Percentiles rank a stretch among this genome's conserved stretches.
These are phyloP conservation scores for Ustilaginoidea virens DNA, from an alignment of 2,329 filamentous ascomycete species.

Conservation along the genomic window DNA sequence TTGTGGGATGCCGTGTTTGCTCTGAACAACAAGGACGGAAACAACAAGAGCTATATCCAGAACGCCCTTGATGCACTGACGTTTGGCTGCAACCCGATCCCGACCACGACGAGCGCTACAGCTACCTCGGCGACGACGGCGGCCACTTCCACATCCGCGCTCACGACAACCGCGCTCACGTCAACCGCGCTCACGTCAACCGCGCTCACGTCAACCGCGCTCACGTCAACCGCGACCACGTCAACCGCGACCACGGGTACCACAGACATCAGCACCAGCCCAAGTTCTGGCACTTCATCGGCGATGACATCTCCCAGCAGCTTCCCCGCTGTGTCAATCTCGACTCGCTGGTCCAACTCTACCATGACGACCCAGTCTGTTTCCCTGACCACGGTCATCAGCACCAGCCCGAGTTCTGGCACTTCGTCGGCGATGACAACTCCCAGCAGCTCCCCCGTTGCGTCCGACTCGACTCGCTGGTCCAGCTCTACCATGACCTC, in stretches of 20 bases:
- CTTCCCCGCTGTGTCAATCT: not conserved
- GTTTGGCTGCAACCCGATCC: conserved; percentile 18
- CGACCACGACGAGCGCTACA: conserved; percentile 10
- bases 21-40: conserved; percentile 15
- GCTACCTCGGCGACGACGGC: conserved; percentile 6
- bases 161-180: too few species aligned
- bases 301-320: not conserved
- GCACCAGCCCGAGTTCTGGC: not conserved
- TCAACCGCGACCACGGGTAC: conserved; percentile 1
- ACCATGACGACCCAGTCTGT: not conserved
- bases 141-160: conserved; percentile 5
- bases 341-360: conserved; percentile 1
- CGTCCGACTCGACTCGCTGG: not conserved
- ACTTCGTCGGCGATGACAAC: not conserved
- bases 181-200: too few species aligned
- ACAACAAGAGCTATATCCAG: conserved; percentile 22
- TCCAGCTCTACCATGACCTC: conserved; percentile 6
- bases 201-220: conserved; percentile 5
- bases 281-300: not conserved
- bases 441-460: not conserved
- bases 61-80: conserved; percentile 20
- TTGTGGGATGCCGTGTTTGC: conserved; percentile 28
- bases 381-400: not conserved
- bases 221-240: conserved; percentile 2
- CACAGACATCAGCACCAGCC: not conserved